Evolutionary conservation across 176 grass and related monocot genomes (phyloP).

Genomic region (Aegilops sharonensis): DNA sequence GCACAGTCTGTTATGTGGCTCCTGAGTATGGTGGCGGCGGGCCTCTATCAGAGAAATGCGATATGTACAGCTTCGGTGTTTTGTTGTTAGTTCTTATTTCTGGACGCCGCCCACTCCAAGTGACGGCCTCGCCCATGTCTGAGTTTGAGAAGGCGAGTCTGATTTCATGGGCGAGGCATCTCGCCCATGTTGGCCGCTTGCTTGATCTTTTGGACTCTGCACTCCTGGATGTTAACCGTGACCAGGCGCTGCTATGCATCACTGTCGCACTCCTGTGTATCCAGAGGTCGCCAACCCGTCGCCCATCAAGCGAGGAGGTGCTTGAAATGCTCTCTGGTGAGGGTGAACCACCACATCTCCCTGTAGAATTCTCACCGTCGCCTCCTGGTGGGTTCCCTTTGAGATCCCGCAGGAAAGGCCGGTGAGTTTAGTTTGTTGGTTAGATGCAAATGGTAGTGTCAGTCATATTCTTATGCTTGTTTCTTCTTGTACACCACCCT

Average conservation of each 20-base stretch:
- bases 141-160: conserved; percentile 94
- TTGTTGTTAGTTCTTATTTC: conserved; percentile 84
- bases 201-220: conserved; percentile 83
- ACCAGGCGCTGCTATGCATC: conserved; percentile 80
- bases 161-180: conserved; percentile 88
- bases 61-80: conserved; percentile 96
- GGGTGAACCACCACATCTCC: conserved; percentile 69
- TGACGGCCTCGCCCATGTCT: conserved; percentile 76
- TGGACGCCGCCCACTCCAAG: conserved; percentile 80
- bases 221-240: conserved; percentile 57
- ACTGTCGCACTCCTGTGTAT: conserved; percentile 87
- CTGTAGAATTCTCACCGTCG: conserved; percentile 77
- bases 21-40: conserved; percentile 80
- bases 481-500: conserved; percentile 46
- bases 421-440: conserved; percentile 51
- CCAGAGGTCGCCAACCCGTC: conserved; percentile 64
- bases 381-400: conserved; percentile 73
- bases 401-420: conserved; percentile 67
- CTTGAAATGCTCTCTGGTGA: conserved; percentile 69
- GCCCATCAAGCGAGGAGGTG: conserved; percentile 69
- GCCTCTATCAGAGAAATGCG: conserved; percentile 89
- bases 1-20: conserved; percentile 94
- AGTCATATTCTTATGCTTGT: conserved; percentile 23
- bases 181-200: conserved; percentile 68
- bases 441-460: conserved; percentile 33